A percentile compares a stretch with the other conserved stretches of the same genome.
These are phyloP conservation scores for Stentor coeruleus DNA, from an alignment of 73 alveolate genomes.

Conservation along the genomic window DNA sequence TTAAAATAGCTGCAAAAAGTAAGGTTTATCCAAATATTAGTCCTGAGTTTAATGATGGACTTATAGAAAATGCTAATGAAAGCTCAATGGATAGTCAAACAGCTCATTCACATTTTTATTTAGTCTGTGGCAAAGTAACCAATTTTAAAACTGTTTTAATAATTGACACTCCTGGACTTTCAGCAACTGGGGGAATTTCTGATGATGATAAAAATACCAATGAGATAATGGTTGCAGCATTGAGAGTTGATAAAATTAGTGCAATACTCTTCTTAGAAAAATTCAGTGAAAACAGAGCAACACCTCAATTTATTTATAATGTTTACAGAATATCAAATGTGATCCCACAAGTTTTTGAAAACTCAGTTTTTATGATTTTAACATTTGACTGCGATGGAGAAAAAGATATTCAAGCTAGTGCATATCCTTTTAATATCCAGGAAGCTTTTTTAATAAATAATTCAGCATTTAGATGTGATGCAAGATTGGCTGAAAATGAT, in stretches of 20 bases:
- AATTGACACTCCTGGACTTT: not conserved
- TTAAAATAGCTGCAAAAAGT: not conserved
- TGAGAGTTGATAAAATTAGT: not conserved
- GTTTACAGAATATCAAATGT: not conserved
- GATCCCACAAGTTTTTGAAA: not conserved
- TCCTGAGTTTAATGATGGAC: not conserved
- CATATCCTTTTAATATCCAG: not conserved
- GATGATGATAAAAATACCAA: not conserved
- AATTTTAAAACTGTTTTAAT: not conserved
- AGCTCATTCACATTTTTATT: not conserved
- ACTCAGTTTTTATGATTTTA: not conserved
- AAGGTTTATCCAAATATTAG: not conserved
- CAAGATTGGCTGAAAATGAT: not conserved
- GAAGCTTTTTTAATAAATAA: not conserved
- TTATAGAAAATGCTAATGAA: not conserved
- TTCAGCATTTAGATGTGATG: not conserved
- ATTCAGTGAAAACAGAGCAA: not conserved
- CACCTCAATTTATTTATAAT: not conserved
- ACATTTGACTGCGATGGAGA: not conserved
- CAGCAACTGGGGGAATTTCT: not conserved
- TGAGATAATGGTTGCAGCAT: not conserved
- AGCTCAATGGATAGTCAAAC: not conserved
- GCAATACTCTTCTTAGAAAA: not conserved
- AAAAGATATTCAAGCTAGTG: not conserved
- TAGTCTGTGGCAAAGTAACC: not conserved